Evolutionary conservation across 768 basidiomycete species (phyloP).

Genomic region (Paxillus rubicundulus): DNA sequence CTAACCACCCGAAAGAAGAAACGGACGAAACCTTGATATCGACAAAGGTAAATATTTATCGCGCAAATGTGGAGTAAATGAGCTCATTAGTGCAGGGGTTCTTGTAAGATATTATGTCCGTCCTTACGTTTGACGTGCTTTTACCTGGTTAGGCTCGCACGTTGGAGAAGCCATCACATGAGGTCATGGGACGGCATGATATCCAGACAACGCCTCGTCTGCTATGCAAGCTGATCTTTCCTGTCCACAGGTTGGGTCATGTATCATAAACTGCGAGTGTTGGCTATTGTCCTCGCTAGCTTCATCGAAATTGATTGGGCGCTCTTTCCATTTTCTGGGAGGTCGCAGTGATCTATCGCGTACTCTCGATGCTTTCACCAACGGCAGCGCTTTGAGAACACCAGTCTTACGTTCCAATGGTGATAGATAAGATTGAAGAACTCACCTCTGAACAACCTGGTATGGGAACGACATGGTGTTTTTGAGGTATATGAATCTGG

Average conservation of each 20-base stretch:
- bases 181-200: slow-evolving; percentile 3
- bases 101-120: slow-evolving; percentile 8
- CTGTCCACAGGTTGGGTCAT: neutral
- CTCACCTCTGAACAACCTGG: neutral
- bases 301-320: slow-evolving; percentile 11
- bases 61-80: slow-evolving; percentile 5
- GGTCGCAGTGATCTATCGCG: slow-evolving; percentile 3
- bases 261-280: neutral
- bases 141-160: neutral
- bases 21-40: slow-evolving; percentile 27
- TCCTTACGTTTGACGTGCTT: slow-evolving; percentile 14
- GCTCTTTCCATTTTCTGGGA: slow-evolving; percentile 17
- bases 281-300: neutral
- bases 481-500: slow-evolving; percentile 2
- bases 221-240: neutral
- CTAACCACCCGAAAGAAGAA: slow-evolving; percentile 61
- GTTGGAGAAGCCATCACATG: neutral
- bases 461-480: neutral
- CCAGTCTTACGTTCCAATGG: slow-evolving; percentile 2
- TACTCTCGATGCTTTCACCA: neutral
- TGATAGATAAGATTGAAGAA: slow-evolving; percentile 10
- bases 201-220: neutral
- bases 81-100: slow-evolving; percentile 2
- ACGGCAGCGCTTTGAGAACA: neutral
- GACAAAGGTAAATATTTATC: slow-evolving; percentile 4